Conservation (phyloP, 371 early-diverging fungal species). For the Blakeslea trispora region DNA sequence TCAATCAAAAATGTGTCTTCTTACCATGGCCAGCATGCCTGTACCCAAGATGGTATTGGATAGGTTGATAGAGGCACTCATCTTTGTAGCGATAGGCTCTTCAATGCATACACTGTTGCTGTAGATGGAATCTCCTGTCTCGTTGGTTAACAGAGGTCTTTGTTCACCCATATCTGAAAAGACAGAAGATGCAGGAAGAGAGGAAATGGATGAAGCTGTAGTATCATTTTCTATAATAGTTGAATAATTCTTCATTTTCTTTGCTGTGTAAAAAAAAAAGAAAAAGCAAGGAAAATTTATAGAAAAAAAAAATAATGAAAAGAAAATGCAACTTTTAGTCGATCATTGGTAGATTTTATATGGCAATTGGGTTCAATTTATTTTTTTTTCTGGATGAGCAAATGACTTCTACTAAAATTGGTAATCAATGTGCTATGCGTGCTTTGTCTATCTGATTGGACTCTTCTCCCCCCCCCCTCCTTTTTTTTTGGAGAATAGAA, state of each 20-base stretch:
- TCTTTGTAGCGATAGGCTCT: conserved; percentile 33
- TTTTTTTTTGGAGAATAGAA: too few relatives aligned
- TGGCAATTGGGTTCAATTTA: too few relatives aligned
- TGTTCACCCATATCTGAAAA: conserved; percentile 27
- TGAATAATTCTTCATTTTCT: conserved; percentile 31
- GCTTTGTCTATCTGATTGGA: too few relatives aligned
- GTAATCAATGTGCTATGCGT: too few relatives aligned
- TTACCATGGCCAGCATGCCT: conserved; percentile 97
- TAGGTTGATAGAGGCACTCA: conserved; percentile 70
- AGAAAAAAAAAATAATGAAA: too few relatives aligned
- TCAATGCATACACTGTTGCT: conserved; percentile 9
- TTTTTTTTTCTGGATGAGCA: too few relatives aligned
- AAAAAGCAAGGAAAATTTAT: conserved; percentile 7
- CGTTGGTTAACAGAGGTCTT: conserved; percentile 30
- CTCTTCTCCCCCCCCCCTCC: too few relatives aligned
- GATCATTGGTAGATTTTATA: too few relatives aligned
- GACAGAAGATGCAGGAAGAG: conserved; percentile 26
- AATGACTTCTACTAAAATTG: too few relatives aligned
- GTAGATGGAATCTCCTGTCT: conserved; percentile 15
- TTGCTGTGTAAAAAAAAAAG: conserved; percentile 4
- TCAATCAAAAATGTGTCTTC: too few relatives aligned
- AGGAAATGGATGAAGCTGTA: conserved; percentile 33
- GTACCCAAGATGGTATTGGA: conserved; percentile 94
- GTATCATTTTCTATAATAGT: conserved; percentile 30
- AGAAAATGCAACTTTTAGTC: too few relatives aligned